Base-by-base conservation (phyloP, 768 basidiomycete species). In the Suillus subalutaceus region DNA sequence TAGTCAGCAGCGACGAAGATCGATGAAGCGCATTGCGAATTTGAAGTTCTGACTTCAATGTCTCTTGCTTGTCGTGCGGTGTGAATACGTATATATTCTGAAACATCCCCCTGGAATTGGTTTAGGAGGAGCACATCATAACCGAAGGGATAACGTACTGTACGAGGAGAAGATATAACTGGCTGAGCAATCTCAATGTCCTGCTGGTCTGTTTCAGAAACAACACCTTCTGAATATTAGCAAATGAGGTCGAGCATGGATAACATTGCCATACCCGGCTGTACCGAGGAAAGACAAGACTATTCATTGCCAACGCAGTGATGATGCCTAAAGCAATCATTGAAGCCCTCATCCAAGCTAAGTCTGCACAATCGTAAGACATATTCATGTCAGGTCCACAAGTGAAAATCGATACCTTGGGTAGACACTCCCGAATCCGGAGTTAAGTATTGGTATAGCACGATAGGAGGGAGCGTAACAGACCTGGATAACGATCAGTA, bases 281-380 rank as follows among this genome's bases (percentile, higher is more conserved):
- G 67, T 85, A 82, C 52, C 81, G 78, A 53, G 84, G 84, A 66
- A 82, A 85, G 8, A 85, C 63, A 6, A 84, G 55, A 38, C 78
- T 79, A 67, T 84, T 85, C 74, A 81, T 75, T 35, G 78, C 48
- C 10, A 85, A 69, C 5, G 84, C 85, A 16, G 78, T 78, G 32
- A 84, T 67, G 62, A 85, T 83, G 13, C 84, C 84, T 23, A 77
- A 74, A 60, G 75, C 74, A 37, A 85, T 85, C 76, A 82, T 79
- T 3, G 72, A 67, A 18, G 78, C 80, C 57, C 83, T 76, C 53
- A 79, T 72, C 13, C 77, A 68, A 16, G 82, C 79, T 10, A 85
- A 72, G 52, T 72, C 85, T 85, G 63, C 6, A 30, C 13, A 8
- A 57, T 50, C 55, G 56, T 55, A 16, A 44, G 37, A 38, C 63